Percentiles rank a stretch among this genome's conserved stretches.
These are phyloP conservation scores for Babesia sp. DNA, from an alignment of 169 alveolate genomes.

Conservation along the genomic window DNA sequence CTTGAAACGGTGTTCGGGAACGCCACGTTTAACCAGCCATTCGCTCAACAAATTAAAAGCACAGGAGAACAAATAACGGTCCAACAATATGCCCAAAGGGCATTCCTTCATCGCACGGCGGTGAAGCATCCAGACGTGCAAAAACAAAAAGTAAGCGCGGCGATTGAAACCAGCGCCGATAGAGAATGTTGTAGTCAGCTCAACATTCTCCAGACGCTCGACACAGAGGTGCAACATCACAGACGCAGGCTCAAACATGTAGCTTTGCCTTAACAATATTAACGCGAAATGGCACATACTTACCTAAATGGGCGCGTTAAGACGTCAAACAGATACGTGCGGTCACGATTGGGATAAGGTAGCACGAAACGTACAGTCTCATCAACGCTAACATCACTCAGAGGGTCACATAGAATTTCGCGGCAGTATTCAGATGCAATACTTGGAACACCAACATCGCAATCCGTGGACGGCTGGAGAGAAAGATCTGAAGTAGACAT, in stretches of 20 bases:
- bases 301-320: constrained; percentile 64
- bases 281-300: background rate
- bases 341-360: constrained; percentile 60
- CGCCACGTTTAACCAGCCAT: constrained; percentile 67
- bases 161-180: constrained; percentile 74
- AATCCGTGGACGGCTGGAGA: background rate
- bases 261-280: constrained; percentile 11
- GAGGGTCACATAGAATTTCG: constrained; percentile 54
- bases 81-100: constrained; percentile 73
- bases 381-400: constrained; percentile 40
- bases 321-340: constrained; percentile 9
- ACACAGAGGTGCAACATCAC: constrained; percentile 72
- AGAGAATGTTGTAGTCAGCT: constrained; percentile 57
- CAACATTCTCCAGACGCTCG: constrained; percentile 75
- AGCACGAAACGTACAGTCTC: constrained; percentile 41
- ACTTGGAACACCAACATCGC: background rate
- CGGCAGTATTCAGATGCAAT: constrained; percentile 24
- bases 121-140: constrained; percentile 76
- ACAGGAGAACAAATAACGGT: constrained; percentile 67
- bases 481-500: background rate
- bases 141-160: constrained; percentile 70
- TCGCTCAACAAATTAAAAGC: constrained; percentile 67
- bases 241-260: constrained; percentile 68
- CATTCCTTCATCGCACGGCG: constrained; percentile 69
- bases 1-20: constrained; percentile 56